Evolutionary conservation across 1,139 yeast species (phyloP).

Genomic region (Cylindricascospora bacillispora): DNA sequence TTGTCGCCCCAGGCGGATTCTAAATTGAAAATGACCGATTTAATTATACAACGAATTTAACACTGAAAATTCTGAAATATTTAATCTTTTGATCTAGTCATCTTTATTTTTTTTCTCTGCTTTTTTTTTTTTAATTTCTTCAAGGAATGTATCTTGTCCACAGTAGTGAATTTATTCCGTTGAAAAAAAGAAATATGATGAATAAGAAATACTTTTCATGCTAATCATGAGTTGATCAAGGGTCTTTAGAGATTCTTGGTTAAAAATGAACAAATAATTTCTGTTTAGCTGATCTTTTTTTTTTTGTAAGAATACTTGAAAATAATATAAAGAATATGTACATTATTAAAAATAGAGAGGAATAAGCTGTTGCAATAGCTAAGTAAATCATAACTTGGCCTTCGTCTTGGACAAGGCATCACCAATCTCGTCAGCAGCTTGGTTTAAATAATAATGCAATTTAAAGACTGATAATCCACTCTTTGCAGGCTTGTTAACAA

Average conservation of each 20-base stretch:
- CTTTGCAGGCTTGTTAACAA: constrained; percentile 60
- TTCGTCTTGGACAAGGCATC: constrained; percentile 34
- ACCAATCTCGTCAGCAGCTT: constrained; percentile 74
- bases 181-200: constrained; percentile 1
- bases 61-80: constrained; percentile 26
- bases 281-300: no score
- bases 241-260: no score
- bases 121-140: no score
- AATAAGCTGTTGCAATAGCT: no score
- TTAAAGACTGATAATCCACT: constrained; percentile 54
- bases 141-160: no score
- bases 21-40: constrained; percentile 23
- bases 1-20: constrained; percentile 29
- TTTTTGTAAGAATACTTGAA: no score
- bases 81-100: no score
- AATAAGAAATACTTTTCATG: constrained; percentile 3
- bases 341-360: no score
- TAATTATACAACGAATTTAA: constrained; percentile 26
- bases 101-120: no score
- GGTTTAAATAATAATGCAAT: constrained; percentile 57
- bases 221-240: constrained; percentile 5
- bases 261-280: no score
- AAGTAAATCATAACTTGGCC: neutral
- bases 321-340: no score
- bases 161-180: no score